Evolutionary conservation across 139 green algal species (phyloP).

Genomic region (Chlorella sp.): DNA sequence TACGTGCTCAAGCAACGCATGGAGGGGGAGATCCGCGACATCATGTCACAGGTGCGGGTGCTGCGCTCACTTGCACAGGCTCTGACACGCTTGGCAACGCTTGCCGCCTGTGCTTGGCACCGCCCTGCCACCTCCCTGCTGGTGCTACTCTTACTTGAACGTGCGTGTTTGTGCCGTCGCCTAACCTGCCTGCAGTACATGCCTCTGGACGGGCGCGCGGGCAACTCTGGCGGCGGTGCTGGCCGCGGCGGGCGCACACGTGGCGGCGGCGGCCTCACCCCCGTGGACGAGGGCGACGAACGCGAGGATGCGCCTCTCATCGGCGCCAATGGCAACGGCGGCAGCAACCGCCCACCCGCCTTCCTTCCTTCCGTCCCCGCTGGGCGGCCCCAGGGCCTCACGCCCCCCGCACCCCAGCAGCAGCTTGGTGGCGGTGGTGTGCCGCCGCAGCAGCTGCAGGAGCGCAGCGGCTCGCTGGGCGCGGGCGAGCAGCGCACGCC

Average conservation of each 20-base stretch:
- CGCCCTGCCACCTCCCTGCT: neutral
- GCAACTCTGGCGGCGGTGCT: too few species aligned
- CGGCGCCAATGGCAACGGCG: neutral
- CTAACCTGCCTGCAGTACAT: neutral
- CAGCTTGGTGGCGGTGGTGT: too few species aligned
- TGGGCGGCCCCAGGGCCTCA: neutral
- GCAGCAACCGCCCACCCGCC: neutral
- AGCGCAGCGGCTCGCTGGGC: too few species aligned
- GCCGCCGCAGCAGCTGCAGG: too few species aligned
- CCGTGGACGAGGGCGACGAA: neutral
- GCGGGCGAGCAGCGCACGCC: neutral
- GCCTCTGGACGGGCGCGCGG: neutral
- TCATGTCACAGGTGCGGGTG: constrained; percentile 11
- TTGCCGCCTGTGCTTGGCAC: too few species aligned
- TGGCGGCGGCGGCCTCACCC: neutral
- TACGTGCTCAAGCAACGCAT: neutral
- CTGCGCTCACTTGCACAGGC: too few species aligned
- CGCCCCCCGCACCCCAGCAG: too few species aligned
- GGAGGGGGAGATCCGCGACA: constrained; percentile 5
- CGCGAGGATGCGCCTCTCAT: neutral
- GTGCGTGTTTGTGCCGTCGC: neutral
- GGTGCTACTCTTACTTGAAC: neutral
- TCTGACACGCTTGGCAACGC: too few species aligned
- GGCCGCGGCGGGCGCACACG: too few species aligned
- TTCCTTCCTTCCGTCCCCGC: neutral